Evolutionary conservation across 768 basidiomycete species (phyloP).

Genomic region (Tylopilus sp.): DNA sequence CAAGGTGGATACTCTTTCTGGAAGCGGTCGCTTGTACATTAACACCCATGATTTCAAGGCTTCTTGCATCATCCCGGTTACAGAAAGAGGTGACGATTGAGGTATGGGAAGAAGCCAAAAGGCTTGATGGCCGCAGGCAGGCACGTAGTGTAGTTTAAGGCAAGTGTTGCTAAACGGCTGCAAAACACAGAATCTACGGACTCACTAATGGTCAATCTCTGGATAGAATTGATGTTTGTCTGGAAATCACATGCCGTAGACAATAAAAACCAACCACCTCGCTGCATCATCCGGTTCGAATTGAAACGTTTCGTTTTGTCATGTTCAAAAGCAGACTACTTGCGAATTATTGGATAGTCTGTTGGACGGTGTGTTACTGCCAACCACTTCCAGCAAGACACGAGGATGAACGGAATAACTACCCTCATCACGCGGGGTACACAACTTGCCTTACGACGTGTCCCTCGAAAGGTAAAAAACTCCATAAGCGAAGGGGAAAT

Average conservation of each 20-base stretch:
- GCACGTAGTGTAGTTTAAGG: conserved; percentile 9
- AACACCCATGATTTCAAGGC: conserved; percentile 35
- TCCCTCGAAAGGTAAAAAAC: conserved; percentile 13
- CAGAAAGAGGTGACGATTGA: conserved; percentile 51
- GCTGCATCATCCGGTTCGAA: conserved; percentile 4
- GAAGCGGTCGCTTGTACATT: not conserved
- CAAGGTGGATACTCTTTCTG: conserved; percentile 47
- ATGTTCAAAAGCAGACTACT: conserved; percentile 12
- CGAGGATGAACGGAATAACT: conserved; percentile 13
- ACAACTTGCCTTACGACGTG: conserved; percentile 23
- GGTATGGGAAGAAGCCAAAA: conserved; percentile 63
- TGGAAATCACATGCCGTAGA: not conserved
- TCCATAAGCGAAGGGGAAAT: conserved; percentile 20
- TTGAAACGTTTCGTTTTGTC: conserved; percentile 3
- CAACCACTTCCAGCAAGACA: not conserved
- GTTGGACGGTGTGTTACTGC: not conserved
- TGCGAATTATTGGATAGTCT: not conserved
- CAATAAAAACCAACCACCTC: not conserved
- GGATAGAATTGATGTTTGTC: not conserved
- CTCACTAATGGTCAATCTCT: not conserved
- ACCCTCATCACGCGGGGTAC: conserved; percentile 21
- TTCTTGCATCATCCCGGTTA: conserved; percentile 61
- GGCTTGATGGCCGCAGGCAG: conserved; percentile 48
- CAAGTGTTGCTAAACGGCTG: conserved; percentile 1
- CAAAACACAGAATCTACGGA: not conserved